Percentiles rank a stretch among this genome's conserved stretches.
Conservation (phyloP, 257 asterid species). For the Striga asiatica region DNA sequence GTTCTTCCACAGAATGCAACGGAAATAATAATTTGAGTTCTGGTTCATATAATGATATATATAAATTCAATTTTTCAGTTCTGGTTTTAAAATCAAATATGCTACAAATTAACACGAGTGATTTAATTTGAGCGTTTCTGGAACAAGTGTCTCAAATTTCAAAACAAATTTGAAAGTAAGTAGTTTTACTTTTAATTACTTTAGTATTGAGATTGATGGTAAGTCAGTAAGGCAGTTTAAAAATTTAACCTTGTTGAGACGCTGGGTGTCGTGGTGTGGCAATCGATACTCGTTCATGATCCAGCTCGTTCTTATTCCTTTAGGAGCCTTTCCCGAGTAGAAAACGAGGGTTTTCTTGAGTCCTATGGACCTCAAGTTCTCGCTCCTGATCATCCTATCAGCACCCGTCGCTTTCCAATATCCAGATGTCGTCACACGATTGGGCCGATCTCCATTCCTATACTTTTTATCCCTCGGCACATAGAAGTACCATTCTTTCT, state of each 20-base stretch:
- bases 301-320: conserved; percentile 88
- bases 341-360: conserved; percentile 92
- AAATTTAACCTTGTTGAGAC: conserved; percentile 59
- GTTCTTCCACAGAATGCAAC: too few species aligned
- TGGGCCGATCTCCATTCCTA: conserved; percentile 90
- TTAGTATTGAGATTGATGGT: too few species aligned
- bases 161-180: too few species aligned
- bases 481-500: conserved; percentile 95
- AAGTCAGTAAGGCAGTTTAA: neutral
- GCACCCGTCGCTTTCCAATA: conserved; percentile 99
- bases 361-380: conserved; percentile 58
- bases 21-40: too few species aligned
- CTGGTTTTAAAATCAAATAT: too few species aligned
- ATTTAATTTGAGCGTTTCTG: too few species aligned
- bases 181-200: too few species aligned
- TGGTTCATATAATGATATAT: too few species aligned
- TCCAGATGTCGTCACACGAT: conserved; percentile 93
- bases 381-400: conserved; percentile 72
- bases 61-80: too few species aligned
- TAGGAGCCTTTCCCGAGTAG: conserved; percentile 98
- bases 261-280: conserved; percentile 81
- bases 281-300: conserved; percentile 92
- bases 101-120: too few species aligned
- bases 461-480: conserved; percentile 93
- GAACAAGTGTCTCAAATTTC: too few species aligned